Conservation (phyloP, 2,329 filamentous ascomycete genomes). For the Epichloe coenophiala region DNA sequence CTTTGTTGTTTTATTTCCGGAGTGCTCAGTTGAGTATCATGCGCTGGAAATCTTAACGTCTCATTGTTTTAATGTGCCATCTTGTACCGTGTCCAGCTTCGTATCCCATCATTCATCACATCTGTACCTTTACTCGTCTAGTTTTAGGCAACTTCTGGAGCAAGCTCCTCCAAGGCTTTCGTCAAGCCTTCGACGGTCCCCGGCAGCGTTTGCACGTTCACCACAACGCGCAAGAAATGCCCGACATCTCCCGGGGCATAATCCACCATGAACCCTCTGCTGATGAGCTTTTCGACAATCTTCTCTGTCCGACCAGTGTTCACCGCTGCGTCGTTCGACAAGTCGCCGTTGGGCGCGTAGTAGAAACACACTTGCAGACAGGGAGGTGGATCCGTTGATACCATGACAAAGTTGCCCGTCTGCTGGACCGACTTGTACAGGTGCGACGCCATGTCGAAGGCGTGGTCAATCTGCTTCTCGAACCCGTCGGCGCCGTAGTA, state of each 20-base stretch:
- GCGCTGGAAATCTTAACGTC: background rate
- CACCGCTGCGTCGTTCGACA: constrained; percentile 26
- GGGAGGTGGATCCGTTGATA: constrained; percentile 64
- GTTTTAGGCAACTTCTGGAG: constrained; percentile 10
- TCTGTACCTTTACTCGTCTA: background rate
- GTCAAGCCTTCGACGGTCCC: constrained; percentile 40
- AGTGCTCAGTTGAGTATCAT: too few relatives aligned
- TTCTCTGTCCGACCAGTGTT: constrained; percentile 37
- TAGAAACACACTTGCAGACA: constrained; percentile 96
- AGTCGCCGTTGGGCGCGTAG: constrained; percentile 44
- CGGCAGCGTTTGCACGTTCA: constrained; percentile 40
- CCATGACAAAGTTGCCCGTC: constrained; percentile 50
- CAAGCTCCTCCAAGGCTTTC: constrained; percentile 36
- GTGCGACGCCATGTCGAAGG: constrained; percentile 57
- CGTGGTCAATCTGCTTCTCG: constrained; percentile 52
- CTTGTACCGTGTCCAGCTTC: background rate
- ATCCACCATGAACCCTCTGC: constrained; percentile 45
- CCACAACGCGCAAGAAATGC: constrained; percentile 45
- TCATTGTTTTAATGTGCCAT: background rate
- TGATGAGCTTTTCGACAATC: constrained; percentile 34
- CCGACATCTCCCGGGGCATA: constrained; percentile 44
- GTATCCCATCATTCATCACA: background rate
- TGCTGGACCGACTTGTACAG: constrained; percentile 47
- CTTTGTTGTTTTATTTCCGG: too few relatives aligned
- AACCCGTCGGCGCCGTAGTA: constrained; percentile 77